These are phyloP conservation scores for Leonotis leonurus DNA, from an alignment of 257 asterid species.

Conservation along the genomic window DNA sequence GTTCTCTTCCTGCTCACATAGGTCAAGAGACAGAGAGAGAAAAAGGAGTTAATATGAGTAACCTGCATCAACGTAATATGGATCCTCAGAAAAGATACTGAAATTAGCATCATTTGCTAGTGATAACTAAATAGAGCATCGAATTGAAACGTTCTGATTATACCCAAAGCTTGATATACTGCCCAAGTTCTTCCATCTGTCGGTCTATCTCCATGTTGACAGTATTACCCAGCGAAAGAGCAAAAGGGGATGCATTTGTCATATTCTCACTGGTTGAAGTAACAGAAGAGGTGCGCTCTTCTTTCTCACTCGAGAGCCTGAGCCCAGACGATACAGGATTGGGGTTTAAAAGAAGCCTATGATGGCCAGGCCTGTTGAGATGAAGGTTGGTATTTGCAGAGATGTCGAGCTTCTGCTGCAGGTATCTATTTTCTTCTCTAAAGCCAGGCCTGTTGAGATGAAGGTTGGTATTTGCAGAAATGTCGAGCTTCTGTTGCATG, in stretches of 20 bases:
- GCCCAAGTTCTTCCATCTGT: constrained; percentile 42
- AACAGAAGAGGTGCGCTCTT: constrained; percentile 30
- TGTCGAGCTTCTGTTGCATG: no score
- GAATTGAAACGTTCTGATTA: neutral
- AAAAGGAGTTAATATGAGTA: neutral
- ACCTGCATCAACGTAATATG: neutral
- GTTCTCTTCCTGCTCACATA: constrained; percentile 38
- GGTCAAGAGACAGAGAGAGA: neutral
- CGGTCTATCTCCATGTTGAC: constrained; percentile 35
- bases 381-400: no score
- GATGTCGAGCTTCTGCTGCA: no score
- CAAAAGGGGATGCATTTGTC: constrained; percentile 18
- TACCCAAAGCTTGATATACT: constrained; percentile 48
- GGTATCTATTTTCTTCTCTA: no score
- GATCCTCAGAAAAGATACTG: neutral
- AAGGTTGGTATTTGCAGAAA: no score
- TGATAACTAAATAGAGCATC: neutral
- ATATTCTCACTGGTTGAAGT: constrained; percentile 33
- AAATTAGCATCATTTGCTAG: neutral
- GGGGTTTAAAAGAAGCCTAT: constrained; percentile 30
- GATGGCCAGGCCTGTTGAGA: constrained; percentile 24
- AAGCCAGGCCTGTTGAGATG: no score
- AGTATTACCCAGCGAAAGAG: constrained; percentile 23
- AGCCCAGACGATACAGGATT: constrained; percentile 46
- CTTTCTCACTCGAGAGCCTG: constrained; percentile 38